Conservation (phyloP, 257 asterid species). For the Sherardia arvensis region DNA sequence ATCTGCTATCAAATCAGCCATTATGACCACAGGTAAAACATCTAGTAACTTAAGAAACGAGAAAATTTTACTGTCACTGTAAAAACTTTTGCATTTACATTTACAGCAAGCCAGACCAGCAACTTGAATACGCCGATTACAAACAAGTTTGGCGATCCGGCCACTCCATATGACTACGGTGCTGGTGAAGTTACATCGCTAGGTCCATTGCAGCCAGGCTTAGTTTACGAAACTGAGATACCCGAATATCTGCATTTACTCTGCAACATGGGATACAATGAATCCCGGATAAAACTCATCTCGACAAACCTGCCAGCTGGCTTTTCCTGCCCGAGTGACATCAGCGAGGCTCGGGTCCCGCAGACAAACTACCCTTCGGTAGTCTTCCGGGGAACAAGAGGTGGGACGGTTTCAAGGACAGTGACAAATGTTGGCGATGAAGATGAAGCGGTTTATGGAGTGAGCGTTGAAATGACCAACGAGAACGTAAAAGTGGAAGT, state of each 20-base stretch:
- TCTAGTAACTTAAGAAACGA: too few relatives aligned
- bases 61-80: too few relatives aligned
- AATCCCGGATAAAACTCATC: constrained; percentile 36
- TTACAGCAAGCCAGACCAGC: constrained; percentile 56
- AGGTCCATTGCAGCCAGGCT: constrained; percentile 63
- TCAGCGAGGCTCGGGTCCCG: constrained; percentile 40
- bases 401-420: constrained; percentile 34
- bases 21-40: constrained; percentile 83
- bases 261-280: constrained; percentile 52
- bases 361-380: constrained; percentile 72
- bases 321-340: constrained; percentile 48
- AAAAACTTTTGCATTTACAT: background rate
- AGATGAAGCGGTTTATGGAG: constrained; percentile 45
- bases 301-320: constrained; percentile 32
- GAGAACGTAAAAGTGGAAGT: constrained; percentile 37
- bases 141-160: constrained; percentile 36
- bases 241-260: constrained; percentile 48
- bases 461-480: constrained; percentile 32
- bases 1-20: constrained; percentile 68
- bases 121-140: constrained; percentile 45
- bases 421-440: constrained; percentile 53
- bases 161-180: constrained; percentile 65
- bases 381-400: constrained; percentile 15
- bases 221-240: constrained; percentile 61
- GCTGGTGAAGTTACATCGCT: constrained; percentile 63